These are phyloP conservation scores for Mucor plumbeus DNA, from an alignment of 371 early-diverging fungal genomes.

Conservation along the genomic window DNA sequence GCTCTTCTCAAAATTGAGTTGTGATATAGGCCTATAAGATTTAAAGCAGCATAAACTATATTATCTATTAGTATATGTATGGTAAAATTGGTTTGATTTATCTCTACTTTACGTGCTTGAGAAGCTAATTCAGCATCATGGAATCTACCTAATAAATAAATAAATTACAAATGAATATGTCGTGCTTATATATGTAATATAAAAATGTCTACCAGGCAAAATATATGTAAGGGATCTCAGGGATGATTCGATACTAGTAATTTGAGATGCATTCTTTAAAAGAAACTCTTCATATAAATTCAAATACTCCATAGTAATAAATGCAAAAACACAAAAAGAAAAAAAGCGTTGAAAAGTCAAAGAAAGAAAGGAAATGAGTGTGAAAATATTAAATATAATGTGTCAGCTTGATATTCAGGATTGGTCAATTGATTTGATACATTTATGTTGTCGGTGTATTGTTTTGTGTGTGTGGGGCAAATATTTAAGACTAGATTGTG, in stretches of 20 bases:
- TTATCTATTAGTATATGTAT: background rate
- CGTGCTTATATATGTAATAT: too few relatives aligned
- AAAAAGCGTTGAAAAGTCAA: conserved; percentile 12
- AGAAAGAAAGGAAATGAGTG: conserved; percentile 7
- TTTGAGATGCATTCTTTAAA: conserved; percentile 84
- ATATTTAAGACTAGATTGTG: background rate
- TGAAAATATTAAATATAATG: conserved; percentile 23
- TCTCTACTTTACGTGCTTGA: conserved; percentile 73
- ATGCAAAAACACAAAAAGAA: background rate
- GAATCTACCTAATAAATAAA: conserved; percentile 75
- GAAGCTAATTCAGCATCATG: conserved; percentile 93
- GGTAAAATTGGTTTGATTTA: background rate
- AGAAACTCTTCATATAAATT: conserved; percentile 82
- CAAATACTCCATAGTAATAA: conserved; percentile 51
- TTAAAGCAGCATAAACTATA: conserved; percentile 81
- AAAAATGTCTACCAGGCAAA: conserved; percentile 77
- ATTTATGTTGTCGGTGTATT: background rate
- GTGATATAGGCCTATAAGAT: conserved; percentile 86
- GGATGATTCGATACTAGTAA: conserved; percentile 86
- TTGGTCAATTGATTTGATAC: conserved; percentile 11
- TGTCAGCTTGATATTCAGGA: conserved; percentile 18
- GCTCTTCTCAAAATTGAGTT: conserved; percentile 82
- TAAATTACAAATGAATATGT: too few relatives aligned
- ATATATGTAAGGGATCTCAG: conserved; percentile 90
- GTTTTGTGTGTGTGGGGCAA: background rate